Conservation (phyloP, 495 filamentous ascomycete species). For the Chaetomium fimeti region DNA sequence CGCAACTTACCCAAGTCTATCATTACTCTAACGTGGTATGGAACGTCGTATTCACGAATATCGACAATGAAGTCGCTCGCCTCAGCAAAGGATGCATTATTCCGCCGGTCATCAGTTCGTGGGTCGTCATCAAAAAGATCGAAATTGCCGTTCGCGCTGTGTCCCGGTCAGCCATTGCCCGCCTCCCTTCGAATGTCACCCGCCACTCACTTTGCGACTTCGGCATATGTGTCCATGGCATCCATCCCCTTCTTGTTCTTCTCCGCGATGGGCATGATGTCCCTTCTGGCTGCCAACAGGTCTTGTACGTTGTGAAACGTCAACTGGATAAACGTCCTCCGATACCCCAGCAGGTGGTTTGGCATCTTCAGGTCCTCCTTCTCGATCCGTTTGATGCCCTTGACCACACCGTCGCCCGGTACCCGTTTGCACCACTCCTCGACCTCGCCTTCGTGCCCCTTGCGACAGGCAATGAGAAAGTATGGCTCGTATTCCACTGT, state of each 20-base stretch:
- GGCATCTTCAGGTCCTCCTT: constrained; percentile 96
- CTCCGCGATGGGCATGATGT: constrained; percentile 86
- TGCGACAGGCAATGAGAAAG: constrained; percentile 87
- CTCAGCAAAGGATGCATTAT: constrained; percentile 72
- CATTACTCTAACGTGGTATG: constrained; percentile 97
- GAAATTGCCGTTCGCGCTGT: constrained; percentile 79
- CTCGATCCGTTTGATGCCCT: constrained; percentile 69
- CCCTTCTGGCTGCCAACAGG: constrained; percentile 75
- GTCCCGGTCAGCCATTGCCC: constrained; percentile 27
- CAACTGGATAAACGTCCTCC: constrained; percentile 79
- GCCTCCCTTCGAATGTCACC: not conserved
- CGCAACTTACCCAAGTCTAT: constrained; percentile 77
- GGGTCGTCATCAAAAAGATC: constrained; percentile 96
- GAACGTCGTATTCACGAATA: constrained; percentile 98
- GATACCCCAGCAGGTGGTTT: constrained; percentile 91
- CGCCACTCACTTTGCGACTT: constrained; percentile 75
- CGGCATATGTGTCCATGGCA: constrained; percentile 97
- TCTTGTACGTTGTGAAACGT: constrained; percentile 84
- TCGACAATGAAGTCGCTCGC: constrained; percentile 98
- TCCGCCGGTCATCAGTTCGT: constrained; percentile 79
- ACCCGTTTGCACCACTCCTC: constrained; percentile 91
- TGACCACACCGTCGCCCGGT: constrained; percentile 79
- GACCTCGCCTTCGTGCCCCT: constrained; percentile 83
- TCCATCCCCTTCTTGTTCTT: constrained; percentile 93
- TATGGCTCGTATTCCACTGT: constrained; percentile 96